Base-by-base conservation (phyloP, 352 stramenopile genomes). In the Globisporangium abappressorium region DNA sequence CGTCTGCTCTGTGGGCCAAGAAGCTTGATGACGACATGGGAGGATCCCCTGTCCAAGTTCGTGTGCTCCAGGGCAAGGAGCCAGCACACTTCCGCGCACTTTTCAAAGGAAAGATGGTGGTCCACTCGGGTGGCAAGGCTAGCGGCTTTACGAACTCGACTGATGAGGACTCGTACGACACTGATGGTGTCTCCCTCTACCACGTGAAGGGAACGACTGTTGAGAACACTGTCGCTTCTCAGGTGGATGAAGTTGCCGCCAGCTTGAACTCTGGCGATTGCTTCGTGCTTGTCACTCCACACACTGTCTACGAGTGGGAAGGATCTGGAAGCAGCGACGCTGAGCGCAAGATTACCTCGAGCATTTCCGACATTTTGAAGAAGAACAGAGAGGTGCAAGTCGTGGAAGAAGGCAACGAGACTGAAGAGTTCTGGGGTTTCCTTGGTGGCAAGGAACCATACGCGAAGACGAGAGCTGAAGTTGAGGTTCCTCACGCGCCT, bases 71-170 rank as follows among this genome's bases (percentile, higher is more conserved):
- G 71, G 91, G 91, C 69, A 94, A 96, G 65, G 91, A 97, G 70
- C 90, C 87, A 3, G 79, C 82, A 9, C 85, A 97, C 67, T 97
- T 97, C 75, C 89, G 89, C 57, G 80, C 74, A 36, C 74, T 98
- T n/a, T 98, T 98, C 73, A 81, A 94, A 56, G 94, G 93, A 60
- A 85, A 75, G 66, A 90, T 98, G 86, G 87, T 98, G 15, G 80
- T 98, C 54, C 89, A 97, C 72, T 68, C 82, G 30, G 94, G 94
- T 34, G 93, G 93, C 61, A 94, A 96, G 72, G 84, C 81, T n/a
- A 96, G 86, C 58, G 91, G 89, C 18, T 97, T 98, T 70, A 73
- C 80, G 43, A 97, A 97, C 76, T 74, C 76, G n/a, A 64, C 85
- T 47, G 86, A 92, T 56, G 59, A 78, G 53, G 87, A 97, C 73